Conservation (phyloP, 768 basidiomycete species). For the Cystofilobasidium bisporidii region DNA sequence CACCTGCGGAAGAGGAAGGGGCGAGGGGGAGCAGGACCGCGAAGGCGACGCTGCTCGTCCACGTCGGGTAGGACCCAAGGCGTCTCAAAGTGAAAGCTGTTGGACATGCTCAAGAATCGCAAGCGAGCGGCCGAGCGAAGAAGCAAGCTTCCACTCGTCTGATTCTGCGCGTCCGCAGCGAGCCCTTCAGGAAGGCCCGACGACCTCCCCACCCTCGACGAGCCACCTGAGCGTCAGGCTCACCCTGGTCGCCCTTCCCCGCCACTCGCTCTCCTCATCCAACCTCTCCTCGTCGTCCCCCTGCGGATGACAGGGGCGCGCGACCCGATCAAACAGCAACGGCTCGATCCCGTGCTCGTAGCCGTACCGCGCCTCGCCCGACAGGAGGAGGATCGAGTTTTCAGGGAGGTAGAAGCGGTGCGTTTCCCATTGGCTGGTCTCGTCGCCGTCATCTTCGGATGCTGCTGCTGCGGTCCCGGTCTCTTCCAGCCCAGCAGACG, state of each 20-base stretch:
- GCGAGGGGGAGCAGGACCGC: too few relatives aligned
- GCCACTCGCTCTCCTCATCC: slow-evolving; percentile 31
- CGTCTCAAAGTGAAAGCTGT: too few relatives aligned
- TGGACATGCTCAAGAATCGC: too few relatives aligned
- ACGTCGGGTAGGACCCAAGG: too few relatives aligned
- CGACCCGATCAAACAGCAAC: not conserved
- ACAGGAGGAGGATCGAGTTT: slow-evolving; percentile 65
- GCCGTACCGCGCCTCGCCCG: slow-evolving; percentile 66
- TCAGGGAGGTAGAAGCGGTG: slow-evolving; percentile 60
- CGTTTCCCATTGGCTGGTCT: slow-evolving; percentile 32
- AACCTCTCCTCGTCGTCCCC: slow-evolving; percentile 48
- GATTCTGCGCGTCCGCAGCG: too few relatives aligned
- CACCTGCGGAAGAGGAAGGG: too few relatives aligned
- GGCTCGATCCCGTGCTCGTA: slow-evolving; percentile 84
- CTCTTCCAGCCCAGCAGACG: not conserved
- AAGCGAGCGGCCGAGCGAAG: too few relatives aligned
- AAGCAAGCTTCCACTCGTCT: too few relatives aligned
- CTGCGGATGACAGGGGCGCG: too few relatives aligned
- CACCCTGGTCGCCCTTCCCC: slow-evolving; percentile 41
- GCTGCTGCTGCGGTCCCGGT: slow-evolving; percentile 21
- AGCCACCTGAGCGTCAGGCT: slow-evolving; percentile 85
- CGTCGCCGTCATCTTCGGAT: not conserved
- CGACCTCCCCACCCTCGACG: slow-evolving; percentile 69
- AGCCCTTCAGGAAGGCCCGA: too few relatives aligned
- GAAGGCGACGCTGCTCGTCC: too few relatives aligned